These are phyloP conservation scores for Alternaria arbusti DNA, from an alignment of 2,329 filamentous ascomycete species.

Conservation along the genomic window DNA sequence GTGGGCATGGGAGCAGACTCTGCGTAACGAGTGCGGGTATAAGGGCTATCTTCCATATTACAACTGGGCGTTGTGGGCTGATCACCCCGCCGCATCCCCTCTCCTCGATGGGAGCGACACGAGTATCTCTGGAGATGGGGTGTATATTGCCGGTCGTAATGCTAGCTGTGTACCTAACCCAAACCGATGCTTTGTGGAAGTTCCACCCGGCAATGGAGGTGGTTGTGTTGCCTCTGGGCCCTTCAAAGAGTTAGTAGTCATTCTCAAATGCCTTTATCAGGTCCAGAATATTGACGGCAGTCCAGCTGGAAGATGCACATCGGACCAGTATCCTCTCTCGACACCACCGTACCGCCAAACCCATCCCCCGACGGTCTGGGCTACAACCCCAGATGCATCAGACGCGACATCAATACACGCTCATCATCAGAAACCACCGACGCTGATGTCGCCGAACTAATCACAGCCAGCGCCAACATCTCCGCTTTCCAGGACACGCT, in stretches of 20 bases:
- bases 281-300: background rate
- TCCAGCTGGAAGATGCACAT: constrained; percentile 46
- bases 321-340: constrained; percentile 54
- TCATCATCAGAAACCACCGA: constrained; percentile 33
- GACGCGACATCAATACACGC: constrained; percentile 41
- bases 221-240: constrained; percentile 61
- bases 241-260: constrained; percentile 51
- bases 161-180: background rate
- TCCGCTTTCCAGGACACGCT: constrained; percentile 47
- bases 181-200: background rate
- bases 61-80: constrained; percentile 6
- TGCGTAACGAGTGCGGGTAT: constrained; percentile 47
- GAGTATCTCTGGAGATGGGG: constrained; percentile 4
- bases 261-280: background rate
- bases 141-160: background rate
- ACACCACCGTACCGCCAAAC: constrained; percentile 35
- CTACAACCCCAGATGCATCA: constrained; percentile 47
- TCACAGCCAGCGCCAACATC: constrained; percentile 31
- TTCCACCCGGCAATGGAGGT: constrained; percentile 56
- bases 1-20: constrained; percentile 50
- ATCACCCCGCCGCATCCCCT: constrained; percentile 1
- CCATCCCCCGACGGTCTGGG: constrained; percentile 32
- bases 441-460: constrained; percentile 25
- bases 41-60: constrained; percentile 7
- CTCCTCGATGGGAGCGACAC: constrained; percentile 6